Percentiles rank a stretch among this genome's conserved stretches.
phyloP scores from a whole-genome alignment of 2,329 filamentous ascomycete genomes.

The Aspergillus tamarii region DNA sequence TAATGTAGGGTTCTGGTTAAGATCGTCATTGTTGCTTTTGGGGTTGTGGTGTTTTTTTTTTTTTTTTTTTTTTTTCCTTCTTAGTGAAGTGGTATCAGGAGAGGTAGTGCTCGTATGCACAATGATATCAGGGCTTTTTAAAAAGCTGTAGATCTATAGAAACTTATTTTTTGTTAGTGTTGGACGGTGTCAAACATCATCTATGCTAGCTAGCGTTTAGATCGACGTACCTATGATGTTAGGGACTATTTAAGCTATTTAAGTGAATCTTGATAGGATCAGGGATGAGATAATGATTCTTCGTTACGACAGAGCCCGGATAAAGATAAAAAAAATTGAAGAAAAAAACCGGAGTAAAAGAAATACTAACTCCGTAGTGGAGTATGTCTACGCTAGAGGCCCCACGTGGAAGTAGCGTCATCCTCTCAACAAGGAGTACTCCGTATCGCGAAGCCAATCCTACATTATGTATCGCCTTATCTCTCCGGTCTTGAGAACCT shows the following conservation, averaged over 20 bases:
- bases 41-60: background rate
- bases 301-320: background rate
- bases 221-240: background rate
- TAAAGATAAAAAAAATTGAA: constrained; percentile 7
- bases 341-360: constrained; percentile 6
- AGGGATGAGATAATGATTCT: background rate
- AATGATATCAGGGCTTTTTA: background rate
- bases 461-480: background rate
- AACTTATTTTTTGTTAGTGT: background rate
- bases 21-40: constrained; percentile 12
- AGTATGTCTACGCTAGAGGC: background rate
- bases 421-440: too few relatives aligned
- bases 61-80: too few relatives aligned
- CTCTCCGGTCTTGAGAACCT: background rate
- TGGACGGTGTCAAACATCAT: background rate
- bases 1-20: constrained; percentile 11
- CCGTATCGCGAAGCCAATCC: background rate
- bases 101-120: background rate
- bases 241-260: background rate
- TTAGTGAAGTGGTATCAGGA: background rate
- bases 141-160: background rate
- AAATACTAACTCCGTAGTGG: constrained; percentile 2
- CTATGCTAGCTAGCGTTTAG: background rate
- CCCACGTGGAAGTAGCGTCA: constrained; percentile 8
- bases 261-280: background rate